phyloP scores from a whole-genome alignment of 2,329 filamentous ascomycete species.

The Penicillium concentricum region DNA sequence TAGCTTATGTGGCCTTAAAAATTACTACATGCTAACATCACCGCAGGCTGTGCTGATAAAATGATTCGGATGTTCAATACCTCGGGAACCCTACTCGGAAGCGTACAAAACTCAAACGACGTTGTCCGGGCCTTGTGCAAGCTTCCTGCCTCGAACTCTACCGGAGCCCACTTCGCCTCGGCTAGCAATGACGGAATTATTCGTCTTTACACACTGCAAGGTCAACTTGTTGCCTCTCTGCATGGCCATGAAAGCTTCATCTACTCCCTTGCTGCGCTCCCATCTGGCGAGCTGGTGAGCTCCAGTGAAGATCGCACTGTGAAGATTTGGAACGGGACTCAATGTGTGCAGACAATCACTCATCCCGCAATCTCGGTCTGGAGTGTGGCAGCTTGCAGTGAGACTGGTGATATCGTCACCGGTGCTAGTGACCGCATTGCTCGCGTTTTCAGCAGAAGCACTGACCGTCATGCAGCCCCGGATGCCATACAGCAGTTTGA shows the following conservation, averaged over 20 bases:
- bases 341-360: constrained; percentile 93
- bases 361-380: constrained; percentile 97
- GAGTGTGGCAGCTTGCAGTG: constrained; percentile 77
- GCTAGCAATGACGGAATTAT: constrained; percentile 91
- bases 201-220: constrained; percentile 79
- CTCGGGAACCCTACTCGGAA: constrained; percentile 62
- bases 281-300: constrained; percentile 84
- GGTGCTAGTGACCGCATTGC: constrained; percentile 86
- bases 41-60: constrained; percentile 76
- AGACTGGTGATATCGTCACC: constrained; percentile 89
- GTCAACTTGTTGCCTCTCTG: constrained; percentile 72
- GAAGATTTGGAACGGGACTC: constrained; percentile 76
- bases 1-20: neutral
- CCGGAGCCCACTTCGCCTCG: constrained; percentile 88
- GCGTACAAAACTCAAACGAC: constrained; percentile 70
- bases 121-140: constrained; percentile 86
- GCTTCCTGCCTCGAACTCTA: constrained; percentile 71
- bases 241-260: constrained; percentile 93
- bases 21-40: constrained; percentile 15
- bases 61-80: constrained; percentile 78
- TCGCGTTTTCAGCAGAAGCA: constrained; percentile 75
- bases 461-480: constrained; percentile 67
- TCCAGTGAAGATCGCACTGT: constrained; percentile 93
- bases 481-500: constrained; percentile 73
- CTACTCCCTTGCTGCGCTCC: constrained; percentile 75